phyloP scores from a whole-genome alignment of 805 yeast species.

The Nakazawaea wickerhamii region DNA sequence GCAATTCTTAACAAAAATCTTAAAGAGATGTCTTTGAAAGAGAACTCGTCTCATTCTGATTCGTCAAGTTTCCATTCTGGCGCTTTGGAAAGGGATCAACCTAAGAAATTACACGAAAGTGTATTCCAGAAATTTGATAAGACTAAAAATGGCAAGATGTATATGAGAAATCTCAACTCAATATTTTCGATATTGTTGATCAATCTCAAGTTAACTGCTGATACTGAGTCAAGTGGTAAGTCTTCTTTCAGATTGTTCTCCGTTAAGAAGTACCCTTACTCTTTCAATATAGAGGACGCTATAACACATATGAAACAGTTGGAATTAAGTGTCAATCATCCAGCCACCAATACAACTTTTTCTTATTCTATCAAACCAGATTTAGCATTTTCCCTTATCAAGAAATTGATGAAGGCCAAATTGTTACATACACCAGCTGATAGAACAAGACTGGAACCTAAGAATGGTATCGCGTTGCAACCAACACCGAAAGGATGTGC shows the following conservation, averaged over 20 bases:
- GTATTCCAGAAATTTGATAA: slow-evolving; percentile 39
- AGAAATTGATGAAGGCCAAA: slow-evolving; percentile 52
- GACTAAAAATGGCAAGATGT: slow-evolving; percentile 49
- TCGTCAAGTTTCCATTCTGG: not conserved
- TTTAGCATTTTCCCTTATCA: slow-evolving; percentile 42
- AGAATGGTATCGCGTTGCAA: slow-evolving; percentile 46
- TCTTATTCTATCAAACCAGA: slow-evolving; percentile 48
- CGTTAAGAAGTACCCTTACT: slow-evolving; percentile 37
- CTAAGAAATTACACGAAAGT: slow-evolving; percentile 33
- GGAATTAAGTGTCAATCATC: slow-evolving; percentile 40
- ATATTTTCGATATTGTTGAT: slow-evolving; percentile 48
- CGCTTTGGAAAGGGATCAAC: not conserved
- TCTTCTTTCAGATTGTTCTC: slow-evolving; percentile 18
- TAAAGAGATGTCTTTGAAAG: too few relatives aligned
- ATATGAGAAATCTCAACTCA: slow-evolving; percentile 52
- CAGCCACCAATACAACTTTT: slow-evolving; percentile 46
- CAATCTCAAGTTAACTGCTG: slow-evolving; percentile 23
- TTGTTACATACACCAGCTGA: slow-evolving; percentile 72
- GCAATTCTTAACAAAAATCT: too few relatives aligned
- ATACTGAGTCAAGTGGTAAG: slow-evolving; percentile 5
- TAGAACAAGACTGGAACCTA: slow-evolving; percentile 51
- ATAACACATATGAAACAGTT: slow-evolving; percentile 45
- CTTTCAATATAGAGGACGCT: slow-evolving; percentile 51
- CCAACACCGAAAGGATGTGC: slow-evolving; percentile 92
- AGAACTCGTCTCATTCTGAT: not conserved